Evolutionary conservation across 1,284 basidiomycete species (phyloP).

Genomic region (Golubevia sp.): DNA sequence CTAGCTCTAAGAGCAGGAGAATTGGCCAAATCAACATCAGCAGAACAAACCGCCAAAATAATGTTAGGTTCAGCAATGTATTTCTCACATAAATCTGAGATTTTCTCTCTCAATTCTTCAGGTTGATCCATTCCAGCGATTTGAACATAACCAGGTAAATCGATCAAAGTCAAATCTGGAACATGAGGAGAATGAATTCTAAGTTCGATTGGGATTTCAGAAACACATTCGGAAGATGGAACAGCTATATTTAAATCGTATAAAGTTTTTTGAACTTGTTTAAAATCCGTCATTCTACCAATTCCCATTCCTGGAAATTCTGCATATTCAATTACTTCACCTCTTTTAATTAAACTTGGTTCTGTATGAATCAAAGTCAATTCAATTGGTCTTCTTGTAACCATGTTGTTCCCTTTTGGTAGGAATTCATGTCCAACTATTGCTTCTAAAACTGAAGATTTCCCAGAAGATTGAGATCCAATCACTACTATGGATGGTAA

Average conservation of each 20-base stretch:
- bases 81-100: conserved; percentile 83
- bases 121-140: conserved; percentile 94
- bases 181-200: conserved; percentile 94
- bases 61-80: conserved; percentile 98
- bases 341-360: conserved; percentile 66
- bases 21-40: conserved; percentile 97
- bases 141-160: conserved; percentile 96
- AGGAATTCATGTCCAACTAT: conserved; percentile 98
- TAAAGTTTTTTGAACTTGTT: conserved; percentile 85
- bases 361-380: conserved; percentile 94
- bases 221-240: conserved; percentile 83
- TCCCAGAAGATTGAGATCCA: conserved; percentile 95
- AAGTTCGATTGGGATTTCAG: conserved; percentile 92
- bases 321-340: conserved; percentile 76
- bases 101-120: conserved; percentile 90
- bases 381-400: conserved; percentile 95
- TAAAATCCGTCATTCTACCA: conserved; percentile 85
- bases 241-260: conserved; percentile 95
- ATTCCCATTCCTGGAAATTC: conserved; percentile 89
- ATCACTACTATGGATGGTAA: conserved; percentile 97
- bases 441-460: conserved; percentile 94
- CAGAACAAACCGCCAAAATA: conserved; percentile 94
- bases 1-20: conserved; percentile 92
- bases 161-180: conserved; percentile 94
- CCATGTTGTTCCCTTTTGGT: conserved; percentile 99